Base-by-base conservation (phyloP, 768 basidiomycete genomes). In the Termitomyces sp. region DNA sequence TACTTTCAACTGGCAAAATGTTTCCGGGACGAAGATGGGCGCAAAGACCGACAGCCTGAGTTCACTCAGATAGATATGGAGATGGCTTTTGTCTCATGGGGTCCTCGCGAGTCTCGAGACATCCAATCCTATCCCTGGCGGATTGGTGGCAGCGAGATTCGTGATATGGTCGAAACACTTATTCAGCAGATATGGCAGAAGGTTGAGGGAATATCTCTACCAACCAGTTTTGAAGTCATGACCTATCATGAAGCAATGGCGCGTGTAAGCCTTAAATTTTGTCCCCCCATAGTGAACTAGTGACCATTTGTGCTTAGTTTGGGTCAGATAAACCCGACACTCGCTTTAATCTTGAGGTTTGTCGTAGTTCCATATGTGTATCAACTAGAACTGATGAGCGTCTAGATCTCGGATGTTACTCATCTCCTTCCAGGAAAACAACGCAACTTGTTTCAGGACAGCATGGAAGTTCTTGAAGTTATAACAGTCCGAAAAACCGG, bases 41-140 rank as follows among this genome's bases (percentile, higher is more conserved):
- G 95, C 56, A 94, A 90, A 71, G 95, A 98, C 69, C 82, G 95
- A 45, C 95, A 98, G 67, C 94, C 95, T 0, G 95, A 98, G 71
- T 98, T 98, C 72, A 98, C 95, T 22, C 95, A 98, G 74, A 78
- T 98, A 60, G 95, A 98, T 83, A 72, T 98, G 60, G 95, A 98
- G 74, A 95, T 97, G 90, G 93, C 90, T 2, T 98, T 90, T 72
- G 87, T 95, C 18, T 88, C 88, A 8, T 97, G 95, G 86, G 88
- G 87, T 32, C 64, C 70, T 52, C 53, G 67, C 45, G 62, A 67
- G 33, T 45, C 62, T 8, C 58, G 65, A 51, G 55, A 60, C 41
- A 60, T 66, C 35, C 30, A 45, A 45, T 30, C 50, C 49, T 60
- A 80, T 57, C 58, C 61, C 10, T 98, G 95, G 95, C 78, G 84